Base-by-base conservation (phyloP, 73 alveolate species). In the Effrenium voratum region DNA sequence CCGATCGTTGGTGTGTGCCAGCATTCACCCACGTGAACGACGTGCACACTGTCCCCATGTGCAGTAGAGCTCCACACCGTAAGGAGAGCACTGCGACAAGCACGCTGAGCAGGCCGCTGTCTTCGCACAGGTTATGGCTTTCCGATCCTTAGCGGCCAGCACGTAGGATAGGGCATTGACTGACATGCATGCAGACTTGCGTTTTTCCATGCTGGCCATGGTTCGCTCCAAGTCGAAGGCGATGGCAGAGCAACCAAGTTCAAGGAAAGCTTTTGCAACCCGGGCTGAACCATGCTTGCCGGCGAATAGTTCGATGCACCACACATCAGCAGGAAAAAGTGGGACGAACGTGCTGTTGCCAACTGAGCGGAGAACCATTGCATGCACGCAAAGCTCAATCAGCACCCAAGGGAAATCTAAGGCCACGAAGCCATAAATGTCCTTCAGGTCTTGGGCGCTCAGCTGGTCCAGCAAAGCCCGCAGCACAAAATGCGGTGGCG, bases 1-100 rank as follows among this genome's bases (percentile, higher is more conserved):
- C 22, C 19, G 87, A 77, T 43, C 87, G 3, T 22, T 44, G 40
- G 63, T 77, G 87, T 15, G 63, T 77, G 34, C 87, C 87, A 40
- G 43, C 12, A 40, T 77, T 77, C 57, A 77, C 28, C 63, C 40
- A 41, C 41, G 16, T 44, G 87, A 77, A 77, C 28, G 43, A 22
- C 12, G 87, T 77, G 87, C 87, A 77, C 13, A 77, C 87, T 3
- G 87, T 77, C 24, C 43, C 87, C 43, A 77, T 24, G 43, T 77
- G 87, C 28, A 13, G 16, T 5, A 77, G 43, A 3, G 43, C 87
- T 22, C 87, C 87, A 43, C 87, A 77, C 13, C 36, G 36, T 26
- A 77, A 16, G 0, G 28, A 5, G 13, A 77, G 40, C 36, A 77
- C 8, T 36, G 41, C 40, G 40, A 77, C 43, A 5, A 77, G 63